phyloP scores from a whole-genome alignment of 106 monocot species.

The Dactylorhiza incarnata region DNA sequence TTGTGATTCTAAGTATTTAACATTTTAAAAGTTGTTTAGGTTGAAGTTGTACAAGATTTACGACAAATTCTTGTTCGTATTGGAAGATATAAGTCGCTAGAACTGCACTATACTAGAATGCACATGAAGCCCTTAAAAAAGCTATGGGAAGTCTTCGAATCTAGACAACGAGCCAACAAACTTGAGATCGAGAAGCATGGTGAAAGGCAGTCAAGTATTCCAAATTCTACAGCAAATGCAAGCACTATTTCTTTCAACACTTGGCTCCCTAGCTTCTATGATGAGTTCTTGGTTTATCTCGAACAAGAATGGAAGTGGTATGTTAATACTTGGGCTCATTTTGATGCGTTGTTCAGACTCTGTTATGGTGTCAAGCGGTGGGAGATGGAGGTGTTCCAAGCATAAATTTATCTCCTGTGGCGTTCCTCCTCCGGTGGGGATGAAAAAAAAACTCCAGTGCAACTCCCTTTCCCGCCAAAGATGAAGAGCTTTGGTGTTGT shows the following conservation, averaged over 20 bases:
- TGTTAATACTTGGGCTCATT: neutral
- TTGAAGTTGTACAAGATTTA: constrained; percentile 92
- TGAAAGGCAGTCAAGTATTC: constrained; percentile 22
- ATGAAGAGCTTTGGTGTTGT: too few species aligned
- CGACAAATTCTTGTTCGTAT: constrained; percentile 82
- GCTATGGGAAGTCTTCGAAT: constrained; percentile 93
- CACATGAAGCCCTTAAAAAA: constrained; percentile 76
- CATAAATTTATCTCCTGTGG: too few species aligned
- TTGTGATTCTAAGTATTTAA: neutral
- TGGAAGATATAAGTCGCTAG: constrained; percentile 79
- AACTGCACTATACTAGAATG: constrained; percentile 76
- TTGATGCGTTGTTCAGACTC: neutral
- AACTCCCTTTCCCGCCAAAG: too few species aligned
- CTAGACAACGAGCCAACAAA: constrained; percentile 38
- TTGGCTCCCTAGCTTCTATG: constrained; percentile 96
- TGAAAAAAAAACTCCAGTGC: too few species aligned
- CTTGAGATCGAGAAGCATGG: constrained; percentile 43
- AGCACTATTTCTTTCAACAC: constrained; percentile 50
- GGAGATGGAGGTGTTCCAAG: too few species aligned
- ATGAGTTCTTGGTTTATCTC: constrained; percentile 83
- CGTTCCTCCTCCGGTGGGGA: too few species aligned
- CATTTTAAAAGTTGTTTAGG: constrained; percentile 24
- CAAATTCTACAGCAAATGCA: constrained; percentile 19
- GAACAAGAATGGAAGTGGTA: constrained; percentile 99
- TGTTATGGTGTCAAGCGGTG: too few species aligned